Conservation (phyloP, 139 green algal species). For the Astrephomene gubernaculifera region DNA sequence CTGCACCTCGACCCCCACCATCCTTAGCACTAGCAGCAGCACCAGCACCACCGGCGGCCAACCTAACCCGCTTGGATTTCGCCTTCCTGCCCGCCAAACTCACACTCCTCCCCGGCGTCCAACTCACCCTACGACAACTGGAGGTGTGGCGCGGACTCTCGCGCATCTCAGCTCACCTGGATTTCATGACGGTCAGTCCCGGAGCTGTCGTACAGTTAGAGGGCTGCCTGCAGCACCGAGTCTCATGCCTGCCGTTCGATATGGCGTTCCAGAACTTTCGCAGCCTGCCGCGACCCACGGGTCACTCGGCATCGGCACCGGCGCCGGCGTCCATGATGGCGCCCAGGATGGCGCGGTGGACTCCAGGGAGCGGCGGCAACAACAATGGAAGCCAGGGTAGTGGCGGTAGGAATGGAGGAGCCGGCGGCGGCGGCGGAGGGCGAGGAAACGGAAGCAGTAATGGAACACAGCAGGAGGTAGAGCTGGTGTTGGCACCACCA, state of each 20-base stretch:
- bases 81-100: not conserved
- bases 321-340: too few relatives aligned
- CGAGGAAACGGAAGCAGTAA: not conserved
- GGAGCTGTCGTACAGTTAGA: not conserved
- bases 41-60: not conserved
- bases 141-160: not conserved
- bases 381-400: too few relatives aligned
- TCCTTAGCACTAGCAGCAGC: too few relatives aligned
- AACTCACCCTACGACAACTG: not conserved
- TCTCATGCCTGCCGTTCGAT: not conserved
- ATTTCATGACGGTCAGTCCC: not conserved
- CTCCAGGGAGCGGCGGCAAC: too few relatives aligned
- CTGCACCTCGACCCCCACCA: too few relatives aligned
- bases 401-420: not conserved
- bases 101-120: not conserved
- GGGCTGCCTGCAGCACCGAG: slow-evolving; percentile 17
- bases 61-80: slow-evolving; percentile 10
- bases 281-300: not conserved
- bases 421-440: too few relatives aligned
- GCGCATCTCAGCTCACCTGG: slow-evolving; percentile 15
- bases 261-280: not conserved
- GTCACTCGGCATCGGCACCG: not conserved
- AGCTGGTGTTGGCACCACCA: not conserved
- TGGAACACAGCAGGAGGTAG: not conserved
- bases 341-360: too few relatives aligned